phyloP scores from a whole-genome alignment of 345 rosid genomes.

The Eucalyptus curtisii region DNA sequence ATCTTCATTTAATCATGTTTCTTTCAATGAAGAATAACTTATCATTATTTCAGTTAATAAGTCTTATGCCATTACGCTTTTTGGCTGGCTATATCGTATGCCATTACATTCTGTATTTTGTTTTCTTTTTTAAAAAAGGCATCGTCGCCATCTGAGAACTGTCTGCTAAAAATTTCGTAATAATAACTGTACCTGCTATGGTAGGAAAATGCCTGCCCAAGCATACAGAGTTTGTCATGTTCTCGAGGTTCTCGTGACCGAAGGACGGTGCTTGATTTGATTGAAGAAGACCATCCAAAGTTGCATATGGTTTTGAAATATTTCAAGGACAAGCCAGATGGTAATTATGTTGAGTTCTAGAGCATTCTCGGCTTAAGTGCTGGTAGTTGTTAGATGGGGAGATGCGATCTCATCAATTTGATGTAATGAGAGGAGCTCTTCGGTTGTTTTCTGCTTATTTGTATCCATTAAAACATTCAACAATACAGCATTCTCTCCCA shows the following conservation, averaged over 20 bases:
- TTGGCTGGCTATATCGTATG: background rate
- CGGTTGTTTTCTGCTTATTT: rapidly evolving
- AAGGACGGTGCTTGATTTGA: background rate
- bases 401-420: background rate
- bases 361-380: rapidly evolving
- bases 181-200: background rate
- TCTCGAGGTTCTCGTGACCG: background rate
- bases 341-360: no score
- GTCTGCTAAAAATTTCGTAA: background rate
- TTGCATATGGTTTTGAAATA: no score
- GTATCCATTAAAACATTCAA: no score
- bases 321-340: no score
- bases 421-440: background rate
- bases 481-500: no score
- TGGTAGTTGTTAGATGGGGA: background rate
- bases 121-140: background rate
- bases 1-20: background rate
- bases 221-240: background rate
- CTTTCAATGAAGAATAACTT: background rate
- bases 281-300: background rate
- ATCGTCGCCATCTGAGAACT: background rate
- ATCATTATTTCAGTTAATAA: background rate
- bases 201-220: background rate
- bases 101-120: background rate
- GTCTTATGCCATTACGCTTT: background rate